Evolutionary conservation across 2,329 filamentous ascomycete genomes (phyloP), one percentile per base, ranked within the genome.

Genomic region (Plenodomus lindquistii): DNA sequence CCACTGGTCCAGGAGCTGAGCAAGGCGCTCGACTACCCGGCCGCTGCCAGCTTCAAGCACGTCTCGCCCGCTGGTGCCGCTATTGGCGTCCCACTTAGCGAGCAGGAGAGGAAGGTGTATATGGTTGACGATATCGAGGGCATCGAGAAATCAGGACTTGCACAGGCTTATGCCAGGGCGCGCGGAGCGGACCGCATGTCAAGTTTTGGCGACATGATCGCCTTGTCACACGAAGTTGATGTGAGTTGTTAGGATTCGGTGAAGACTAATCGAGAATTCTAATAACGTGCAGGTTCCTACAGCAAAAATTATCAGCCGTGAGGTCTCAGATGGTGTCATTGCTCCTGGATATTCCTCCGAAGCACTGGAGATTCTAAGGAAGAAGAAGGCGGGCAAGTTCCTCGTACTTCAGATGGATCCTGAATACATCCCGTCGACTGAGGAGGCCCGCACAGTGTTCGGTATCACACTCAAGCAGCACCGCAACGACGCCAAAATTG

Each of bases 341-440:
- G 94, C 94, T 29, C 90, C 94, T 29, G 87, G 85, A 20, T 99
- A 94, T 75, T 84, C 89, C 55, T 82, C 85, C 27, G 91, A 89
- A 56, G 94, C 94, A 16, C 83, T 97, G 16, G 90, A 89, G 67
- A 91, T 99, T 54, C 84, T 99, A 57, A 88, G 85, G 76, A 97
- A 96, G 85, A 99, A 99, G 84, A 99, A 99, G 83, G 92, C 87
- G 45, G 94, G 94, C 69, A 95, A 91, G 74, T 99, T 97, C 79
- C 85, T 97, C 39, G 89, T 97, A 39, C 86, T 97, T 36, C 86
- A 97, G 77, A 97, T 99, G 79, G 91, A 99, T 70, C 85, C 89
- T 43, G 84, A 88, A 62, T 97, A 92, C 76, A 83, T 83, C 56
- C 93, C 94, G n/a, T 73, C 81, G 11, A 57, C 75, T 5, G 82